Evolutionary conservation across 2,329 filamentous ascomycete genomes (phyloP), one percentile per base, ranked within the genome.

Genomic region (Cladosporium sp.): DNA sequence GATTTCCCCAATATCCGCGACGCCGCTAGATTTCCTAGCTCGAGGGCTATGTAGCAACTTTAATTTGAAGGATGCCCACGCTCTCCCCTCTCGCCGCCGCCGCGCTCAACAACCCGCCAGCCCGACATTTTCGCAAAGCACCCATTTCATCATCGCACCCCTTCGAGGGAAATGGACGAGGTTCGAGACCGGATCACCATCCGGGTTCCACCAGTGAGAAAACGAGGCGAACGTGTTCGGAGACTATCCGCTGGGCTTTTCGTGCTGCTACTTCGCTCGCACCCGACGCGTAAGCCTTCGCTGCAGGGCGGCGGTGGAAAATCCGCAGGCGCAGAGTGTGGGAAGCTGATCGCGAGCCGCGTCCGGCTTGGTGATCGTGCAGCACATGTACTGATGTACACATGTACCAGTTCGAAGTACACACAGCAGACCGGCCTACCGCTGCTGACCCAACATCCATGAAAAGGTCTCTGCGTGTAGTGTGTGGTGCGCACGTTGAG

Each of bases 51-150:
- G 32, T 25, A 46, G 36, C 60, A 63, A 63, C 60, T 63, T 63
- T 63, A 63, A 63, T 63, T 63, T 58, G 56, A 61, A 61, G 58
- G 43, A 61, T 48, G 43, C 18, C 36, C 39, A 32, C 39, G 51
- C 43, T 39, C 46, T 28, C 58, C 26, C 58, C 34, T 30, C 43
- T 13, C 43, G 34, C 36, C n/a, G 36, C 58, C 18, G 26, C 58
- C 28, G n/a, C 28, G 46, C 58, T n/a, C 54, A 57, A 39, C 54
- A 32, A 30, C 28, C 51, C 23, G 23, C 23, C 13, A 53, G 48
- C 48, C 48, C 23, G 48, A 25, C 14, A n/a, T 53, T 26, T 3
- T 28, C 5, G 28, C 25, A 56, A 56, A 30, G 5, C 51, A 25
- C 16, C 25, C 51, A 34, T 30, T 32, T 54, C 51, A 54, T 54